phyloP scores from a whole-genome alignment of 2,329 filamentous ascomycete species.

The Aspergillus aculeatinus region DNA sequence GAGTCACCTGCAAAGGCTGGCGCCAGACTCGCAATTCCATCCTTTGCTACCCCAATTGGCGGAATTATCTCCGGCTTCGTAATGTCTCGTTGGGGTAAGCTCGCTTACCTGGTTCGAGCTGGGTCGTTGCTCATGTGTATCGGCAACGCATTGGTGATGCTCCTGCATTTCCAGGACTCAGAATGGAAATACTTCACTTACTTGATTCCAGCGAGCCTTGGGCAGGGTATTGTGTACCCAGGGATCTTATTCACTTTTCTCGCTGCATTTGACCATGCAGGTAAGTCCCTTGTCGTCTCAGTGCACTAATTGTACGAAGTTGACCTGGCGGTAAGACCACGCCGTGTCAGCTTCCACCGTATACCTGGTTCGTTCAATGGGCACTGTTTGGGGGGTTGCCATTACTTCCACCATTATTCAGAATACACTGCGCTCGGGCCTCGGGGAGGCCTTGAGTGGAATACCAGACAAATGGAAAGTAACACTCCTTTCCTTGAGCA shows the following conservation, averaged over 20 bases:
- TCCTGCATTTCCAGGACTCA: conserved; percentile 43
- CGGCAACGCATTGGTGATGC: conserved; percentile 44
- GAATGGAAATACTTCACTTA: conserved; percentile 48
- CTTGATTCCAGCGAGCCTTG: conserved; percentile 48
- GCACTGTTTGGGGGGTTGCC: conserved; percentile 64
- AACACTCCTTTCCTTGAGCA: conserved; percentile 33
- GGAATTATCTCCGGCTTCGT: conserved; percentile 47
- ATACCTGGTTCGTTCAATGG: conserved; percentile 63
- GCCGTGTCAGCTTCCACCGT: conserved; percentile 63
- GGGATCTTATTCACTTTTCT: conserved; percentile 60
- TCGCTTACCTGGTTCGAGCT: conserved; percentile 41
- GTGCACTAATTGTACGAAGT: neutral
- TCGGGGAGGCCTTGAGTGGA: conserved; percentile 55
- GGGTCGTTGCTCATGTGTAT: conserved; percentile 47
- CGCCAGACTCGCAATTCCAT: conserved; percentile 46
- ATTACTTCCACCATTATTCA: conserved; percentile 63
- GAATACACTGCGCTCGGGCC: conserved; percentile 57
- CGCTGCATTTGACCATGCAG: conserved; percentile 61
- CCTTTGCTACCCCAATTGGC: conserved; percentile 46
- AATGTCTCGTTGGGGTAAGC: conserved; percentile 50
- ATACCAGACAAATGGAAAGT: conserved; percentile 60
- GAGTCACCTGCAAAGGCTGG: conserved; percentile 49
- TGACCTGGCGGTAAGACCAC: conserved; percentile 49
- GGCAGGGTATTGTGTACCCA: conserved; percentile 50
- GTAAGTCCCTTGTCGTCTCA: conserved; percentile 37